phyloP scores from a whole-genome alignment of 345 rosid genomes.

The Acer negundo region DNA sequence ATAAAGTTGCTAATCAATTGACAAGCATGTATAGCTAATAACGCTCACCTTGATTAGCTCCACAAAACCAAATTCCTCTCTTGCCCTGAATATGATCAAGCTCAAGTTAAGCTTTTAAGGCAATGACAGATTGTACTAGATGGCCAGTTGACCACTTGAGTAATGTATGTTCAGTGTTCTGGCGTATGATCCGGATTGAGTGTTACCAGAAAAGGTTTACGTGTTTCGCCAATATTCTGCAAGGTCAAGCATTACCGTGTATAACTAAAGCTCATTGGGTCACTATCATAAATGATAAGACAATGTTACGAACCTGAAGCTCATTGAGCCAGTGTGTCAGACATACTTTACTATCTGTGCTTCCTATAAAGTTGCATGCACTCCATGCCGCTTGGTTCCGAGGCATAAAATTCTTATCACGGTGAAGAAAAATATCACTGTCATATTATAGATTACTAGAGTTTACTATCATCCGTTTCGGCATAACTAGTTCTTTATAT shows the following conservation, averaged over 20 bases:
- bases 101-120: slow-evolving; percentile 76
- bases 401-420: slow-evolving; percentile 76
- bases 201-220: slow-evolving; percentile 74
- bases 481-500: no score
- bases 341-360: slow-evolving; percentile 59
- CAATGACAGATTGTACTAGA: slow-evolving; percentile 84
- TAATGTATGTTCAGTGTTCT: slow-evolving; percentile 54
- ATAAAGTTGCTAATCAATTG: no score
- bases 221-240: slow-evolving; percentile 76
- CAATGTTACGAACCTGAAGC: slow-evolving; percentile 64
- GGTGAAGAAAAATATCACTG: slow-evolving; percentile 87
- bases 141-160: slow-evolving; percentile 87
- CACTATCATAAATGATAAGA: slow-evolving; percentile 44
- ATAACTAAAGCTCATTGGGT: slow-evolving; percentile 79
- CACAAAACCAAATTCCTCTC: slow-evolving; percentile 87
- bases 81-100: slow-evolving; percentile 74
- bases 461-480: no score
- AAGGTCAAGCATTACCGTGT: slow-evolving; percentile 3
- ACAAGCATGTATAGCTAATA: not conserved
- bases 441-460: slow-evolving; percentile 12
- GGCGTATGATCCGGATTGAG: slow-evolving; percentile 73
- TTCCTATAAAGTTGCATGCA: slow-evolving; percentile 89
- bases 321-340: slow-evolving; percentile 92
- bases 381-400: slow-evolving; percentile 80
- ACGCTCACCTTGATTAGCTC: slow-evolving; percentile 77